These are phyloP conservation scores for Trapa incisa DNA, from an alignment of 345 rosid genomes.

Conservation along the genomic window DNA sequence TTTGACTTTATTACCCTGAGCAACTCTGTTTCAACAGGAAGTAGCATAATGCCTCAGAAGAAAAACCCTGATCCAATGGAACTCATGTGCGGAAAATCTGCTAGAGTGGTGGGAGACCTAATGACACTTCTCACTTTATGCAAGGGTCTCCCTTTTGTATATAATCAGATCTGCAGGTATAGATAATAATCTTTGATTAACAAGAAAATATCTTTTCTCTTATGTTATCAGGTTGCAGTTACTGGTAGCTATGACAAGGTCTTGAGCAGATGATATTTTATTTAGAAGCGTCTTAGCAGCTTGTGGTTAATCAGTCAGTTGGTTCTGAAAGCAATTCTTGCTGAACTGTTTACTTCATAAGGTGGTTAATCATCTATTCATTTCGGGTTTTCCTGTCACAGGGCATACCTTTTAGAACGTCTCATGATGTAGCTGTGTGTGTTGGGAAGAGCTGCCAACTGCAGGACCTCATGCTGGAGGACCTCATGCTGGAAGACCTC, in stretches of 20 bases:
- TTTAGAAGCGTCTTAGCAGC: neutral
- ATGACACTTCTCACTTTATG: slow-evolving; percentile 76
- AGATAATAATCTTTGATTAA: neutral
- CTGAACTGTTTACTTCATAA: neutral
- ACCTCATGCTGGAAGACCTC: slow-evolving; percentile 60
- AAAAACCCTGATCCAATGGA: slow-evolving; percentile 99
- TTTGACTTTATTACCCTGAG: slow-evolving; percentile 84
- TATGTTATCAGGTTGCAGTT: neutral
- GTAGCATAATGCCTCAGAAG: slow-evolving; percentile 99
- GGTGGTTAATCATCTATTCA: neutral
- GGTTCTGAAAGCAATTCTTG: neutral
- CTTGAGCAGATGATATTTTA: neutral
- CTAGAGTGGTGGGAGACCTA: slow-evolving; percentile 67
- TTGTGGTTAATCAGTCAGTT: slow-evolving; percentile 16
- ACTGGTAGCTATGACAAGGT: neutral
- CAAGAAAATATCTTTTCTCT: neutral
- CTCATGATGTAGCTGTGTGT: slow-evolving; percentile 88
- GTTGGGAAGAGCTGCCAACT: slow-evolving; percentile 62
- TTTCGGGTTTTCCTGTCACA: slow-evolving; percentile 15
- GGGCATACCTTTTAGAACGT: slow-evolving; percentile 87
- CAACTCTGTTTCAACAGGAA: slow-evolving; percentile 86
- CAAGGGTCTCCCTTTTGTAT: slow-evolving; percentile 97
- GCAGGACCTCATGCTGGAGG: slow-evolving; percentile 57
- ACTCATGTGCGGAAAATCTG: slow-evolving; percentile 92
- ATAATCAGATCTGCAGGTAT: slow-evolving; percentile 82